Evolutionary conservation across 495 filamentous ascomycete species (phyloP).

Genomic region (Aspergillus baeticus): DNA sequence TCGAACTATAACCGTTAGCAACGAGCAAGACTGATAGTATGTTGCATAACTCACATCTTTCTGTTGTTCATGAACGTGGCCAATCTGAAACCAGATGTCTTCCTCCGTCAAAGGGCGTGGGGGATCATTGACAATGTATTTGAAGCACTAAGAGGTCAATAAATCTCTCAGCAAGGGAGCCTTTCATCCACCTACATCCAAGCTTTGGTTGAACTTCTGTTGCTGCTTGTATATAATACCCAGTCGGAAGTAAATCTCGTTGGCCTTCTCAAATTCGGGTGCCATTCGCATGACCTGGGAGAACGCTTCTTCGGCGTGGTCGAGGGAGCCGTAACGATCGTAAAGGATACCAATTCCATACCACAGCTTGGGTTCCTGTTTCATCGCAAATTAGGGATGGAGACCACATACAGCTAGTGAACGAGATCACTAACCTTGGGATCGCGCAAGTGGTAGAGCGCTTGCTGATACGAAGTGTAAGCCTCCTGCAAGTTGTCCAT

Average conservation of each 20-base stretch:
- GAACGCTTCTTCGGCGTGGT: slow-evolving; percentile 98
- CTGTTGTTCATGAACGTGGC: slow-evolving; percentile 97
- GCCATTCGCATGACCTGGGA: slow-evolving; percentile 99
- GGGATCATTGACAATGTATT: slow-evolving; percentile 93
- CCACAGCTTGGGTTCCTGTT: slow-evolving; percentile 94
- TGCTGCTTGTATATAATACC: slow-evolving; percentile 99
- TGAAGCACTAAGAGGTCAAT: slow-evolving; percentile 71
- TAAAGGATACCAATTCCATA: slow-evolving; percentile 99
- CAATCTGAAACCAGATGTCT: slow-evolving; percentile 99
- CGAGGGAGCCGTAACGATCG: slow-evolving; percentile 92
- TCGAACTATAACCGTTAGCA: slow-evolving; percentile 72
- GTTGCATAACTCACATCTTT: slow-evolving; percentile 75
- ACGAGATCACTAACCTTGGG: slow-evolving; percentile 72
- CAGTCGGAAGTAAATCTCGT: slow-evolving; percentile 97
- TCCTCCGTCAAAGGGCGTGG: slow-evolving; percentile 93
- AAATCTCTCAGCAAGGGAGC: not conserved
- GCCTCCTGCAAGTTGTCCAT: slow-evolving; percentile 98
- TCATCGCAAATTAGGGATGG: slow-evolving; percentile 5
- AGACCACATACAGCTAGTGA: not conserved
- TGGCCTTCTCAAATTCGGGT: slow-evolving; percentile 97
- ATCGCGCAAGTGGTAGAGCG: slow-evolving; percentile 87
- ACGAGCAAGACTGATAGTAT: not conserved
- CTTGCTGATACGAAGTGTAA: slow-evolving; percentile 96
- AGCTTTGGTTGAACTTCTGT: slow-evolving; percentile 85
- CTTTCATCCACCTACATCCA: slow-evolving; percentile 63